phyloP scores from a whole-genome alignment of 306 rosid species.

The Pyrus betulifolia region DNA sequence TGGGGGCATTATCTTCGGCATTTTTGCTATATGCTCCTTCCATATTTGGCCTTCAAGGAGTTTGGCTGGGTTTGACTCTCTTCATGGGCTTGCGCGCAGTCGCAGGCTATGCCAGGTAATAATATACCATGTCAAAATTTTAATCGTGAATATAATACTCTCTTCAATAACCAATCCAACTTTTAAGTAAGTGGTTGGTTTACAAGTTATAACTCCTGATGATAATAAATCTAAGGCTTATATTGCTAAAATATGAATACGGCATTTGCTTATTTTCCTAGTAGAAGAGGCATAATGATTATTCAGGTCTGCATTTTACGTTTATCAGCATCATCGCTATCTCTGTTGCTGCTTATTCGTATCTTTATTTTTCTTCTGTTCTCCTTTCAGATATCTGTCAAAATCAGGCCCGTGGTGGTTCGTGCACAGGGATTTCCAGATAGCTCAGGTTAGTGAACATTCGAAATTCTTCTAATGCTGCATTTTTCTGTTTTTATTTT shows the following conservation, averaged over 20 bases:
- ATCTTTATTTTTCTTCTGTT: slow-evolving; percentile 4
- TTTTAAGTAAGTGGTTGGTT: background rate
- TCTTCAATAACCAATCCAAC: background rate
- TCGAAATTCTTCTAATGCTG: background rate
- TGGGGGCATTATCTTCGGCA: slow-evolving; percentile 63
- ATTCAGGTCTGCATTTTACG: background rate
- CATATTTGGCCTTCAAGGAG: slow-evolving; percentile 61
- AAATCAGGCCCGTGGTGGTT: slow-evolving; percentile 97
- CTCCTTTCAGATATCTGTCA: slow-evolving; percentile 55
- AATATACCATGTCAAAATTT: background rate
- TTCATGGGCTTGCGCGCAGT: slow-evolving; percentile 70
- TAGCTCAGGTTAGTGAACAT: slow-evolving; percentile 38
- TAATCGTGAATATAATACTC: background rate
- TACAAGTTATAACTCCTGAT: background rate
- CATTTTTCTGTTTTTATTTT: background rate
- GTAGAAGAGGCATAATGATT: background rate
- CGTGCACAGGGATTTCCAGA: slow-evolving; percentile 47
- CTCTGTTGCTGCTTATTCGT: background rate
- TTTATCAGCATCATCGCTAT: background rate
- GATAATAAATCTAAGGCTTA: background rate
- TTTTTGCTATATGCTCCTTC: slow-evolving; percentile 63
- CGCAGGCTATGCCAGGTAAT: slow-evolving; percentile 75
- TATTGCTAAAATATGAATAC: background rate
- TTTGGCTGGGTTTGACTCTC: slow-evolving; percentile 81
- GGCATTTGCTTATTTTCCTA: background rate